A percentile compares a stretch with the other conserved stretches of the same genome.
phyloP scores from a whole-genome alignment of 306 rosid genomes.

The Prunus davidiana region DNA sequence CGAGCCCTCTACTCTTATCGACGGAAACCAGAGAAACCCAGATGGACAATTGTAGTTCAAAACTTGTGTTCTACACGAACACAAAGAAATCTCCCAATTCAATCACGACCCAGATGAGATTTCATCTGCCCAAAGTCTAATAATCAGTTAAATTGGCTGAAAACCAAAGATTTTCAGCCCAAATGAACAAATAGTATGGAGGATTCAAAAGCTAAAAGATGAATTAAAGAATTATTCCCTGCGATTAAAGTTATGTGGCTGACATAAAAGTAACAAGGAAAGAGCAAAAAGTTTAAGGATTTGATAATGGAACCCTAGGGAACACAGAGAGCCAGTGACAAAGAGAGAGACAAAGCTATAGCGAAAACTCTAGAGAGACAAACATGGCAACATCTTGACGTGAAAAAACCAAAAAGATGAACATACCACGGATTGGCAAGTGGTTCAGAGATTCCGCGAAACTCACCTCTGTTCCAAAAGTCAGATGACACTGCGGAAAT shows the following conservation, averaged over 20 bases:
- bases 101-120: conserved; percentile 1
- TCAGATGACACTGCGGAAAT: not conserved
- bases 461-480: not conserved
- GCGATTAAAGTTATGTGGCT: not conserved
- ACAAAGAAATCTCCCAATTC: not conserved
- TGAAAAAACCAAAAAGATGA: not conserved
- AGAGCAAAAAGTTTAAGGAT: not conserved
- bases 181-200: not conserved
- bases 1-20: not conserved
- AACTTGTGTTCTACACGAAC: no score
- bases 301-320: not conserved
- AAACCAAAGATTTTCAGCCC: not conserved
- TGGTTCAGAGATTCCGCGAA: conserved; percentile 26
- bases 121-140: not conserved
- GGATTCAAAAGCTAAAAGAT: not conserved
- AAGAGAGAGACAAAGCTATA: not conserved
- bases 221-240: not conserved
- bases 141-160: not conserved
- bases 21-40: conserved; percentile 6
- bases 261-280: not conserved
- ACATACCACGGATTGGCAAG: conserved; percentile 30
- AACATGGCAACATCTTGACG: conserved; percentile 5
- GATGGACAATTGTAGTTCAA: not conserved
- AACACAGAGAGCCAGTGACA: not conserved
- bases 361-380: conserved; percentile 31